Conservation (phyloP, 2,329 filamentous ascomycete genomes). For the Metarhizium robertsii region DNA sequence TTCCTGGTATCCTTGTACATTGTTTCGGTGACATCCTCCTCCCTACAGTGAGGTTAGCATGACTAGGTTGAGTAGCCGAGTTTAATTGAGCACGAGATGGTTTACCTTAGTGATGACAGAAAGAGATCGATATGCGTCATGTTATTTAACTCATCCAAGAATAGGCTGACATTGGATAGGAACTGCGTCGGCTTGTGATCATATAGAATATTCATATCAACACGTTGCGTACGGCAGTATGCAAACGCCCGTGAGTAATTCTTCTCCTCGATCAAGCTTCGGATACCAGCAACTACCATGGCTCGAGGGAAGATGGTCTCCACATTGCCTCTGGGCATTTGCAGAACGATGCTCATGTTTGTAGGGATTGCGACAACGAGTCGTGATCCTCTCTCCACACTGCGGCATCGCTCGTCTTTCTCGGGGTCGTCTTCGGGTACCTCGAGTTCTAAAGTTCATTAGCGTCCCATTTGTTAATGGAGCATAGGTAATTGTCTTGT, state of each 20-base stretch:
- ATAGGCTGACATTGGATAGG: slow-evolving; percentile 61
- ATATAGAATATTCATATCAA: slow-evolving; percentile 96
- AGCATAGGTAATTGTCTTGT: not conserved
- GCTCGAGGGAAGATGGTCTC: slow-evolving; percentile 92
- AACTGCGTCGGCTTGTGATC: slow-evolving; percentile 89
- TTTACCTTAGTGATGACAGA: slow-evolving; percentile 69
- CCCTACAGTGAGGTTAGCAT: slow-evolving; percentile 30
- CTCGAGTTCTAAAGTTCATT: slow-evolving; percentile 54
- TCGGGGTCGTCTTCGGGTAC: slow-evolving; percentile 84
- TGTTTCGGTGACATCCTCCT: slow-evolving; percentile 87
- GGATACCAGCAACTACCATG: slow-evolving; percentile 84
- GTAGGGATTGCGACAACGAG: slow-evolving; percentile 86
- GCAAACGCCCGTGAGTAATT: slow-evolving; percentile 79
- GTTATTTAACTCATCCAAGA: slow-evolving; percentile 77
- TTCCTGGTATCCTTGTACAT: slow-evolving; percentile 84
- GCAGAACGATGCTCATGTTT: slow-evolving; percentile 74
- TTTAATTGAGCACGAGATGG: not conserved
- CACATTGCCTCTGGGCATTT: slow-evolving; percentile 92
- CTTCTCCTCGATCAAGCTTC: slow-evolving; percentile 67
- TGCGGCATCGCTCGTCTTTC: slow-evolving; percentile 83
- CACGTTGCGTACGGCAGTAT: slow-evolving; percentile 82
- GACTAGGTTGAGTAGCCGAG: not conserved
- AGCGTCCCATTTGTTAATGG: not conserved
- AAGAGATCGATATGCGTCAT: slow-evolving; percentile 83
- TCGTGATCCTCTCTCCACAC: slow-evolving; percentile 78